phyloP scores from a whole-genome alignment of 2,329 filamentous ascomycete species.

The Nemania sp. region DNA sequence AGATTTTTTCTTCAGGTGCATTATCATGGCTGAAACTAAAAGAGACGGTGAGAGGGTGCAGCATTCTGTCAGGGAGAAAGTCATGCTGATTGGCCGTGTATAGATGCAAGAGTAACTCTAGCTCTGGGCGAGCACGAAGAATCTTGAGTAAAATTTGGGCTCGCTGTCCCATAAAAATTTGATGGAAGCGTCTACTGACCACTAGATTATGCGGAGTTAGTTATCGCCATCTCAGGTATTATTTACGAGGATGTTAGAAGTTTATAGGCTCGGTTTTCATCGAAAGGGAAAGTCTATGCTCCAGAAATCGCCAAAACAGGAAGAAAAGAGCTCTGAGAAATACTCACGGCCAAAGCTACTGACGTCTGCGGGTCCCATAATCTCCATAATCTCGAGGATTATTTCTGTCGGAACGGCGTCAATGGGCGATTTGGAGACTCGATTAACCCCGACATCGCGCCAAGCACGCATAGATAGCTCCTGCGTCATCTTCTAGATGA shows the following conservation, averaged over 20 bases:
- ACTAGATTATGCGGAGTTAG: no score
- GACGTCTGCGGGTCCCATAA: conserved; percentile 58
- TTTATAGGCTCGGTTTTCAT: no score
- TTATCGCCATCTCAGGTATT: no score
- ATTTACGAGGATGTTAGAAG: no score
- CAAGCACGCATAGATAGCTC: background rate
- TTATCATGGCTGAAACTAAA: conserved; percentile 37
- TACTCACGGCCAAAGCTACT: conserved; percentile 56
- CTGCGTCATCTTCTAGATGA: conserved; percentile 17
- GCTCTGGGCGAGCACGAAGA: conserved; percentile 56
- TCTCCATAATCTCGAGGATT: conserved; percentile 61
- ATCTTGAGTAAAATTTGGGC: conserved; percentile 58
- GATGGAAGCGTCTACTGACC: conserved; percentile 54
- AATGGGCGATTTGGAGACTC: conserved; percentile 16
- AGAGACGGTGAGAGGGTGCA: conserved; percentile 45
- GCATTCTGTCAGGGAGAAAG: conserved; percentile 42
- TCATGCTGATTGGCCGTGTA: conserved; percentile 57
- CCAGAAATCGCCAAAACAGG: no score
- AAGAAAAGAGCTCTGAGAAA: no score
- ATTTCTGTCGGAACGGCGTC: conserved; percentile 59
- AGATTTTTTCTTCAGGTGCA: conserved; percentile 34
- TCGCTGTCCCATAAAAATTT: conserved; percentile 58
- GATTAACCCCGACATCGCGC: conserved; percentile 21
- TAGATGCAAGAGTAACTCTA: conserved; percentile 61
- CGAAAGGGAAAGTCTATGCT: no score